Base-by-base conservation (phyloP, 2,329 filamentous ascomycete species). In the Botryosphaeria agaves region DNA sequence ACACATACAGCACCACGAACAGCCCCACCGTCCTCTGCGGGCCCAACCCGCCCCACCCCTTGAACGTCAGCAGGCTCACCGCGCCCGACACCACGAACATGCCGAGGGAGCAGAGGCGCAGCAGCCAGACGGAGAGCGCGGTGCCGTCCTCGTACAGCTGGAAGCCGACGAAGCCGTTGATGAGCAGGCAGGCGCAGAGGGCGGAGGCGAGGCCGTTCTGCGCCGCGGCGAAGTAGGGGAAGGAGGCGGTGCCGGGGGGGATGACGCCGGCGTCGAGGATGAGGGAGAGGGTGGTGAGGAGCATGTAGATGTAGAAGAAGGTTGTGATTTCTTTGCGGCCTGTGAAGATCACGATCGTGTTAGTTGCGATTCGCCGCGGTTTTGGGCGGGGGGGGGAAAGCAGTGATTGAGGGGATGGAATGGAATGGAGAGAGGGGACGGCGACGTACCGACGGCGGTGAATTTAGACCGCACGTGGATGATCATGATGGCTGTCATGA, bases 151-250 rank as follows among this genome's bases (percentile, higher is more conserved):
- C 89, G 53, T 98, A 98, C 8, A 98, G 65, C 56, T 95, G 89
- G 56, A 98, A 98, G 19, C 89, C 89, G 32, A 98, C 87, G 48
- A 98, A 98, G 26, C 89, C 89, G 53, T 95, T 95, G 62, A 98
- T 85, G 44, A 95, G 62, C 33, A 98, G 64, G 51, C 79, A 91
- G 16, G 83, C 87, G 50, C 89, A 77, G 17, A 92, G 67, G 1
- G 89, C 82, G 20, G 83, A 93, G 14, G 75, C 64, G 31, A 98
- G 63, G 9, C 87, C 89, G 38, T 76, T 77, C 47, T 98, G 89
- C 5, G 78, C 71, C 7, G 84, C 80, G 39, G 82, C 79, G 48
- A 98, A 94, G 62, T 93, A 98, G 0, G 85, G 78, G 45, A 85
- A 94, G 1, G 82, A 69, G 2, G 59, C 64, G 30, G 76, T 83